Evolutionary conservation across 495 filamentous ascomycete genomes (phyloP).

Genomic region (Pseudotulostoma volvatum): DNA sequence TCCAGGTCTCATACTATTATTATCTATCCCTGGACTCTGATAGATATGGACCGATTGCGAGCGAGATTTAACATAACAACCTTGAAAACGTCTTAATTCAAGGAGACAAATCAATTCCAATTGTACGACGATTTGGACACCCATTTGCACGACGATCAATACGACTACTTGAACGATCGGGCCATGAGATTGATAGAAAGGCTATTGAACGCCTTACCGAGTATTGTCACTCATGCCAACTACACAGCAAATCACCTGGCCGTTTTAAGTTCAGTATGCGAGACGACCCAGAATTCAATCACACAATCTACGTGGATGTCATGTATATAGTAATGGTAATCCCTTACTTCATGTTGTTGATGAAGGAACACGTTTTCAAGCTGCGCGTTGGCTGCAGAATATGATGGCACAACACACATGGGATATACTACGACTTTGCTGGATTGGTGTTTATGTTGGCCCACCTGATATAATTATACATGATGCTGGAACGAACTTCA

Average conservation of each 20-base stretch:
- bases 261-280: background rate
- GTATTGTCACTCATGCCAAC: background rate
- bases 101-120: too few species aligned
- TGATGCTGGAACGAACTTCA: too few species aligned
- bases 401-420: conserved; percentile 6
- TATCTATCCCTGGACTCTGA: too few species aligned
- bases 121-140: background rate
- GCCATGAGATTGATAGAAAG: background rate
- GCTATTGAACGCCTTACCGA: background rate
- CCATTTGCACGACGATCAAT: background rate
- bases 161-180: background rate
- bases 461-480: too few species aligned
- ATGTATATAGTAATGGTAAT: background rate
- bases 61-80: too few species aligned
- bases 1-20: too few species aligned
- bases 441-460: too few species aligned
- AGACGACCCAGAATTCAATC: background rate
- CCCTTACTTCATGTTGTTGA: conserved; percentile 1
- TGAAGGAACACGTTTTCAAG: conserved; percentile 2
- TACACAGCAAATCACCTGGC: background rate
- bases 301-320: background rate
- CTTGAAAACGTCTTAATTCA: too few species aligned
- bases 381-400: background rate
- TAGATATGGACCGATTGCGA: too few species aligned
- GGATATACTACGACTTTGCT: conserved; percentile 10